Base-by-base conservation (phyloP, 371 early-diverging fungal genomes). In the Mortierella polycephala region DNA sequence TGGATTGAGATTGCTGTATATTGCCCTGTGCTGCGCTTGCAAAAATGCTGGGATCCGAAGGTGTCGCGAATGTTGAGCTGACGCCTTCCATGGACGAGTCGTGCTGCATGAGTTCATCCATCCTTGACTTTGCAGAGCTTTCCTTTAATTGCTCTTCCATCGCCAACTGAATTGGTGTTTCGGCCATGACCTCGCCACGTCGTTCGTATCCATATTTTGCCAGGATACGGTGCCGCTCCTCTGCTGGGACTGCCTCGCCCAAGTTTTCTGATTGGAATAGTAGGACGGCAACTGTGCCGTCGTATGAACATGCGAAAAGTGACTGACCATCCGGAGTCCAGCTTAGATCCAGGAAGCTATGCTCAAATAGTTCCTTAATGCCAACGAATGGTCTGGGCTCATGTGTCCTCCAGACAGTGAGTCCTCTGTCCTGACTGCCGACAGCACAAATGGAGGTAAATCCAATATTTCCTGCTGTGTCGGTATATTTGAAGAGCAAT, bases 331-430 rank as follows among this genome's bases (percentile, higher is more conserved):
- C 94, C 0, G 91, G 87, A 11, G 92, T 74, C 93, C 99, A 99
- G 18, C 93, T 83, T 46, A 98, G 74, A 82, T 98, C 99, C 64
- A 95, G 83, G 21, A 96, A 89, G 62, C 91, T 94, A 62, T 94
- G 94, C 7, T 89, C 81, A 75, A 97, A 96, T 5, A 96, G 73
- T 69, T 92, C 90, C 21, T 89, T 86, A 18, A 91, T 88, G 3
- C 90, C 93, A 7, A 92, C 89, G 5, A 97, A 75, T 9, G 97
- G 93, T 64, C 92, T 83, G 5, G 90, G 82, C 42, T 88, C 86
- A 21, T 85, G 84, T 0, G 96, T 96, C 67, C 88, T 86, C 99
- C 99, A 99, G 14, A 99, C 85, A 5, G 96, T 92, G 10, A 99
- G 81, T 39, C 92, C 88, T 57, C 93, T 85, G 85, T 99, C 99